Conservation (phyloP, 2,329 filamentous ascomycete genomes). For the Microsporum audouinii region DNA sequence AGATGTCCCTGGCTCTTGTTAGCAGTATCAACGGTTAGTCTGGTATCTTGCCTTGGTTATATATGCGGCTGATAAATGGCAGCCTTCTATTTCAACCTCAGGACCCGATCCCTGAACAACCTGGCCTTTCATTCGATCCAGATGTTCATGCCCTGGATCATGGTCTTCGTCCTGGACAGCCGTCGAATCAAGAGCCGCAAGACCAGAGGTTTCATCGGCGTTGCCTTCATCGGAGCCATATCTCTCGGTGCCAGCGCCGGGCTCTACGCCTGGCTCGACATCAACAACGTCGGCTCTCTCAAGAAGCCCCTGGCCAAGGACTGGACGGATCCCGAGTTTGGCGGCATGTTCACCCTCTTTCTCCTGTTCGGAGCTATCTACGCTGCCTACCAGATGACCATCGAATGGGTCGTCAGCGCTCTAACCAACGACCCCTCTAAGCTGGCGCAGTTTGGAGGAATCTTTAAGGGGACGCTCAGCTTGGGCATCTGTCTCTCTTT, state of each 20-base stretch:
- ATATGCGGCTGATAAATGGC: slow-evolving; percentile 37
- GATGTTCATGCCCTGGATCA: slow-evolving; percentile 54
- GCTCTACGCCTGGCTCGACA: slow-evolving; percentile 60
- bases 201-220: slow-evolving; percentile 42
- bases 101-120: slow-evolving; percentile 54
- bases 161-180: slow-evolving; percentile 50
- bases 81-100: slow-evolving; percentile 49
- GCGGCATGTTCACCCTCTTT: slow-evolving; percentile 17
- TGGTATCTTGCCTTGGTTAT: background rate
- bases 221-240: background rate
- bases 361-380: slow-evolving; percentile 63
- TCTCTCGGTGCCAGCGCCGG: slow-evolving; percentile 53
- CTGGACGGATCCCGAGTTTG: slow-evolving; percentile 14
- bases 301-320: slow-evolving; percentile 4
- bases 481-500: slow-evolving; percentile 54
- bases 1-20: slow-evolving; percentile 60
- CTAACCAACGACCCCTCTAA: slow-evolving; percentile 78
- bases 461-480: slow-evolving; percentile 73
- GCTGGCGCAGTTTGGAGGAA: slow-evolving; percentile 71
- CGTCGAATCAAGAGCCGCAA: slow-evolving; percentile 40
- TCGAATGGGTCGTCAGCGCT: slow-evolving; percentile 66
- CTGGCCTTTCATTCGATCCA: slow-evolving; percentile 58
- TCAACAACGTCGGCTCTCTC: background rate
- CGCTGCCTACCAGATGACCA: slow-evolving; percentile 76
- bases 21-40: slow-evolving; percentile 18